Conservation (phyloP, 176 grass and related monocot species). For the Coix lacrymajobi region DNA sequence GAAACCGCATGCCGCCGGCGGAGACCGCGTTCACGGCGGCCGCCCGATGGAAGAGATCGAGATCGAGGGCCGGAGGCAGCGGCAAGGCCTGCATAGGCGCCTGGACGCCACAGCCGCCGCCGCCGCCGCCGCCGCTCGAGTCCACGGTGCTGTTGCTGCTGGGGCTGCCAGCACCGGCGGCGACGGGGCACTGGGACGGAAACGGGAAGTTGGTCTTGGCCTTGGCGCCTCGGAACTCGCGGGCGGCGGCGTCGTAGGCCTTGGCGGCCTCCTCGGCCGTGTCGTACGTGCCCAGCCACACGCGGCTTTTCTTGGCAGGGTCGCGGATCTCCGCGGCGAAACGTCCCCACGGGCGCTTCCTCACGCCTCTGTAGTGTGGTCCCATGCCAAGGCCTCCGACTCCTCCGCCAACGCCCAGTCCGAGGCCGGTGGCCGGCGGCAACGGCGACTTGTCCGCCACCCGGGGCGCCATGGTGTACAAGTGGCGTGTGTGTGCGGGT, state of each 20-base stretch:
- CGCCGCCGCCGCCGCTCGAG: background rate
- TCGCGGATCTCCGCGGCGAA: conserved; percentile 95
- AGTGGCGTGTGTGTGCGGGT: conserved; percentile 10
- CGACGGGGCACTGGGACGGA: background rate
- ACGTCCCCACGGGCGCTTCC: conserved; percentile 87
- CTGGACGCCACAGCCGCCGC: background rate
- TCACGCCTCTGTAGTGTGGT: conserved; percentile 65
- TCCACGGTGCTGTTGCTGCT: conserved; percentile 77
- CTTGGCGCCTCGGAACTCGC: conserved; percentile 78
- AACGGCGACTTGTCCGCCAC: conserved; percentile 22
- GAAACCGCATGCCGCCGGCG: conserved; percentile 35
- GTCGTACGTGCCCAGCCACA: conserved; percentile 96
- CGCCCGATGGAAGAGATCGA: conserved; percentile 48
- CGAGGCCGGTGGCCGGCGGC: conserved; percentile 13
- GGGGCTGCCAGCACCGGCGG: conserved; percentile 30
- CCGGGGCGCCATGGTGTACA: conserved; percentile 37
- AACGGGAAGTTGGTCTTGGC: conserved; percentile 83
- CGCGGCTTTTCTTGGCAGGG: conserved; percentile 87
- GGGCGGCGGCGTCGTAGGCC: conserved; percentile 80
- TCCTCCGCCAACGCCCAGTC: background rate
- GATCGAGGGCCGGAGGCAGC: conserved; percentile 35
- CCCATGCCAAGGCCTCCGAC: background rate
- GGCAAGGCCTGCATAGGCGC: conserved; percentile 37
- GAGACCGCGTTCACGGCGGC: background rate
- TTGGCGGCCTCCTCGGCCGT: conserved; percentile 82